Evolutionary conservation across 2,329 filamentous ascomycete genomes (phyloP), one percentile per base, ranked within the genome.

Genomic region (Monosporascus sp.): DNA sequence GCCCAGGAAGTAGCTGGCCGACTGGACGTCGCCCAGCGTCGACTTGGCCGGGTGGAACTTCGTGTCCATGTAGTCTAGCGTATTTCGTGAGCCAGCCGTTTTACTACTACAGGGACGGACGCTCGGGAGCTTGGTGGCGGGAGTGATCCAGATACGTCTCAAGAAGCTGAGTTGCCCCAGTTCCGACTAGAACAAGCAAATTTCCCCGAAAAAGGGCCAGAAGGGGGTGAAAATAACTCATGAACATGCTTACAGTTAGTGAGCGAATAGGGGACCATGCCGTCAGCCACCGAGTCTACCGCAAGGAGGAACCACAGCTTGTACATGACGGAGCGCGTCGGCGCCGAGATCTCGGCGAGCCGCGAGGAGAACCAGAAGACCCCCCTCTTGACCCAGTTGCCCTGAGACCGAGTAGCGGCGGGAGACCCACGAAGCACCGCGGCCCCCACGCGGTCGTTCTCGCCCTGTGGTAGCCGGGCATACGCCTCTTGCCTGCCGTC

Each of bases 241-340:
- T 34, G 11, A 14, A 34, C 9, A 34, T 34, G 31, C 31, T 34
- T 34, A 34, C 31, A 84, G 11, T 76, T 80, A 0, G 81, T 84
- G 31, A 83, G 59, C 1, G 79, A 74, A 59, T 80, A 78, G 3
- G 73, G 74, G n/a, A 79, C 76, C 81, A 87, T 86, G 24, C 84
- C 83, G 59, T 86, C 83, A 15, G 84, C 82, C 9, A 86, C 72
- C 2, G 82, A 83, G 67, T 88, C 85, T 24, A 87, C 72, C 22
- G 79, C 76, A 9, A 88, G 74, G 7, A 88, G 74, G 54, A 85
- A 78, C 82, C 84, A 87, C 3, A 88, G 71, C 49, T 81, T 81
- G 65, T 80, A 81, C 77, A 87, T 84, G 61, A 82, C 74, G 2
- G 72, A 74, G 14, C 78, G 74, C 0, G 84, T 85, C 15, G 77